Evolutionary conservation across 2,329 filamentous ascomycete species (phyloP).

Genomic region (Phialophora macrospora): DNA sequence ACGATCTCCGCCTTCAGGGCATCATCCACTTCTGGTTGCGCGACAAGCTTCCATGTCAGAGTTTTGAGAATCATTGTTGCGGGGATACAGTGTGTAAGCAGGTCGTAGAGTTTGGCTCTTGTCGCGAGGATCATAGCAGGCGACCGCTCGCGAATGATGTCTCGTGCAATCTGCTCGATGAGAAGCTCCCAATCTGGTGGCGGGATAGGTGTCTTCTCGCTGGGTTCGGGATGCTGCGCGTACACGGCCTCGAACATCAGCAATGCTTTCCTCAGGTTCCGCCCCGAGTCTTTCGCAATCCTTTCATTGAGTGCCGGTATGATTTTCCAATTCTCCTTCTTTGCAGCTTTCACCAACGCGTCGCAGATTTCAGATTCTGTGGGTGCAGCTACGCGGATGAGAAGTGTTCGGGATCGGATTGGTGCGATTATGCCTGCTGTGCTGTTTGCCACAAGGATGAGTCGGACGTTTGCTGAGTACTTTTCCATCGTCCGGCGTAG

Average conservation of each 20-base stretch:
- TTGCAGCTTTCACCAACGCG: conserved; percentile 71
- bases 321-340: conserved; percentile 82
- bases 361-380: conserved; percentile 81
- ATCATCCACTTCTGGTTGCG: conserved; percentile 74
- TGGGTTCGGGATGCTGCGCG: conserved; percentile 73
- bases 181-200: conserved; percentile 97
- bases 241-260: conserved; percentile 98
- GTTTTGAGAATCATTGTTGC: conserved; percentile 93
- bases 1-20: conserved; percentile 88
- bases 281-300: conserved; percentile 86
- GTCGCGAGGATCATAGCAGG: conserved; percentile 86
- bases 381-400: conserved; percentile 90
- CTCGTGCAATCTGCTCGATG: conserved; percentile 84
- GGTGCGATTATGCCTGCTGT: conserved; percentile 99
- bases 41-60: conserved; percentile 88
- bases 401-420: conserved; percentile 86
- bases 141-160: conserved; percentile 92
- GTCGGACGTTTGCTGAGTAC: conserved; percentile 89
- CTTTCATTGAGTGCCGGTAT: conserved; percentile 76
- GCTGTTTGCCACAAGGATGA: conserved; percentile 92
- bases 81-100: conserved; percentile 96
- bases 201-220: conserved; percentile 82
- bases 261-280: conserved; percentile 86
- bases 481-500: conserved; percentile 98
- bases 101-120: conserved; percentile 91